A percentile compares a stretch with the other conserved stretches of the same genome.
phyloP scores from a whole-genome alignment of 768 basidiomycete genomes.

The Fomitopsis pulvina region DNA sequence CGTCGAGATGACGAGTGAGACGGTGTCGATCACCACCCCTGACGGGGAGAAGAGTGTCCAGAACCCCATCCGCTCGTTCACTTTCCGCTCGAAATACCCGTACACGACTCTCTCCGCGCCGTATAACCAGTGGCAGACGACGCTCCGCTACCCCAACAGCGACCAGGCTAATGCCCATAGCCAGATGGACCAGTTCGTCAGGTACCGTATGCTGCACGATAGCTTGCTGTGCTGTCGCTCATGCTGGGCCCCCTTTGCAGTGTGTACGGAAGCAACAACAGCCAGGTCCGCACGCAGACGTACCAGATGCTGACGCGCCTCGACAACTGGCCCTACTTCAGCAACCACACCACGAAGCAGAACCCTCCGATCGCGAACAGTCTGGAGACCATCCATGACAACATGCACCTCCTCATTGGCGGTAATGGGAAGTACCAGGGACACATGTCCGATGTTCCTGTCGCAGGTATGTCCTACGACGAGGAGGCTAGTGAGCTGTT shows the following conservation, averaged over 20 bases:
- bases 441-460: constrained; percentile 34
- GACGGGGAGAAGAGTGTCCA: constrained; percentile 20
- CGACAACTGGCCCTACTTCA: constrained; percentile 37
- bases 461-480: constrained; percentile 27
- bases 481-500: not conserved
- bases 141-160: constrained; percentile 26
- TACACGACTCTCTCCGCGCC: constrained; percentile 9
- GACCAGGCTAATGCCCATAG: constrained; percentile 3
- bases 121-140: constrained; percentile 22
- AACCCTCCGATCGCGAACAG: constrained; percentile 36
- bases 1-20: constrained; percentile 29
- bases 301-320: constrained; percentile 14
- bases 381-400: constrained; percentile 44
- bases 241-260: not conserved
- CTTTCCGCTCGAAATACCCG: constrained; percentile 7
- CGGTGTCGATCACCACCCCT: constrained; percentile 28
- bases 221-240: constrained; percentile 2
- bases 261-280: not conserved
- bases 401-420: constrained; percentile 31
- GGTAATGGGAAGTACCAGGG: constrained; percentile 31
- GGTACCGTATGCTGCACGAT: constrained; percentile 11
- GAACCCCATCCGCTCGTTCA: constrained; percentile 13
- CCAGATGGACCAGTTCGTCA: constrained; percentile 4
- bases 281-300: constrained; percentile 6
- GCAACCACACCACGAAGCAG: constrained; percentile 35